Evolutionary conservation across 768 basidiomycete species (phyloP).

Genomic region (Phylloporus rhodoxanthus): DNA sequence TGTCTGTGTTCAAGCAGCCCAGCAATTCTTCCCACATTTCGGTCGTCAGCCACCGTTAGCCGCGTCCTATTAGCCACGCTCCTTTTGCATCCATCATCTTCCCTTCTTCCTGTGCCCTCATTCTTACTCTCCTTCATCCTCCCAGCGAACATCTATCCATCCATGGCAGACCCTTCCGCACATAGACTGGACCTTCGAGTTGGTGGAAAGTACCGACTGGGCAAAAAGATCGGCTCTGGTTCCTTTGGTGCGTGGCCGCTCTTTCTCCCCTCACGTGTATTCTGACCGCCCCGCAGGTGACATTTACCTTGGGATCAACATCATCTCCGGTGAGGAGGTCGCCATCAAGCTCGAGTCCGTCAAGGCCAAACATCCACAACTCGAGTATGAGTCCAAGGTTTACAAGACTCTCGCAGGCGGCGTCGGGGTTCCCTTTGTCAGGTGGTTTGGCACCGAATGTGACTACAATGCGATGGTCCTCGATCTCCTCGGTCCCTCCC

Average conservation of each 20-base stretch:
- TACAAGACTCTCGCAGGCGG: slow-evolving; percentile 99
- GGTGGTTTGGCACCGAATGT: slow-evolving; percentile 94
- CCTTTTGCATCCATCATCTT: slow-evolving; percentile 21
- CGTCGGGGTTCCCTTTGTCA: slow-evolving; percentile 96
- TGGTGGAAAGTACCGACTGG: slow-evolving; percentile 93
- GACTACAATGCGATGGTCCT: slow-evolving; percentile 99
- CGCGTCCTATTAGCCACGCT: slow-evolving; percentile 26
- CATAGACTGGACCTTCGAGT: slow-evolving; percentile 82
- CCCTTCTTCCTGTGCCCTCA: slow-evolving; percentile 6
- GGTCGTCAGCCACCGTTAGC: slow-evolving; percentile 34
- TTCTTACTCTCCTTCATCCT: slow-evolving; percentile 14
- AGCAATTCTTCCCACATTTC: slow-evolving; percentile 6
- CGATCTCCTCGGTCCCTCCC: slow-evolving; percentile 88
- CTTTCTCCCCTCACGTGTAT: neutral
- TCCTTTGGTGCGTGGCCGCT: slow-evolving; percentile 74
- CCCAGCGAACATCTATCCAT: slow-evolving; percentile 15
- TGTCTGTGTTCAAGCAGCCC: neutral
- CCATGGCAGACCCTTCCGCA: slow-evolving; percentile 68
- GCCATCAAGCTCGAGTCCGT: slow-evolving; percentile 99
- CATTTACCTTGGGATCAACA: slow-evolving; percentile 99
- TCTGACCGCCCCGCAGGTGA: slow-evolving; percentile 55
- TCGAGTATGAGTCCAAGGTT: slow-evolving; percentile 95
- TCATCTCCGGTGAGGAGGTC: slow-evolving; percentile 98
- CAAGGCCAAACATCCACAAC: slow-evolving; percentile 99
- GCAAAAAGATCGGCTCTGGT: slow-evolving; percentile 98